Evolutionary conservation across 1,284 basidiomycete genomes (phyloP).

Genomic region (Puccinia coronata): DNA sequence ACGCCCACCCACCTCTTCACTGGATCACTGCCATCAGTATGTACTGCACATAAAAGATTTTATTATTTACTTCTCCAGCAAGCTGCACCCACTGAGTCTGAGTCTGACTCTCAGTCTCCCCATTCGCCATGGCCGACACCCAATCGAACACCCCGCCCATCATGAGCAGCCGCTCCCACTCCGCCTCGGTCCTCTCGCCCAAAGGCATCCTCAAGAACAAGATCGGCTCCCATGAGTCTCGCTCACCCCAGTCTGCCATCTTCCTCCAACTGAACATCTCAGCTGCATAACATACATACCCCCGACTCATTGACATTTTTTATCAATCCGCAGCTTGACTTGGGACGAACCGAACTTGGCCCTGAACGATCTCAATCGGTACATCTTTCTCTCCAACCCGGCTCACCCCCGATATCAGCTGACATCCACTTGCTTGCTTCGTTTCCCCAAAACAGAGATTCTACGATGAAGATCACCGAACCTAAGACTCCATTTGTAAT

Average conservation of each 20-base stretch:
- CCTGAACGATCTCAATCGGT: slow-evolving; percentile 48
- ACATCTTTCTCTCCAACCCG: not conserved
- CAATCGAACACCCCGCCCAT: not conserved
- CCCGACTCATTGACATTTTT: too few species aligned
- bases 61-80: too few species aligned
- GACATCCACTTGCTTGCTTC: not conserved
- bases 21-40: too few species aligned
- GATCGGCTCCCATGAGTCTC: slow-evolving; percentile 23
- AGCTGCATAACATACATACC: too few species aligned
- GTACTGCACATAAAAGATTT: too few species aligned
- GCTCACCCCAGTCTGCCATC: slow-evolving; percentile 35
- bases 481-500: slow-evolving; percentile 48
- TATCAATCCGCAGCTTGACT: slow-evolving; percentile 15
- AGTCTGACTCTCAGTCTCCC: too few species aligned
- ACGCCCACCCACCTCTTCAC: too few species aligned
- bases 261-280: too few species aligned
- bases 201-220: slow-evolving; percentile 46
- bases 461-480: slow-evolving; percentile 48
- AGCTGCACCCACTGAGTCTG: too few species aligned
- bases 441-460: slow-evolving; percentile 28
- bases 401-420: not conserved
- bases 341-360: slow-evolving; percentile 49
- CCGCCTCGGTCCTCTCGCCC: slow-evolving; percentile 7
- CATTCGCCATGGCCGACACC: not conserved
- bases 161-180: not conserved